phyloP scores from a whole-genome alignment of 805 yeast genomes.

The Saitoella complicata region DNA sequence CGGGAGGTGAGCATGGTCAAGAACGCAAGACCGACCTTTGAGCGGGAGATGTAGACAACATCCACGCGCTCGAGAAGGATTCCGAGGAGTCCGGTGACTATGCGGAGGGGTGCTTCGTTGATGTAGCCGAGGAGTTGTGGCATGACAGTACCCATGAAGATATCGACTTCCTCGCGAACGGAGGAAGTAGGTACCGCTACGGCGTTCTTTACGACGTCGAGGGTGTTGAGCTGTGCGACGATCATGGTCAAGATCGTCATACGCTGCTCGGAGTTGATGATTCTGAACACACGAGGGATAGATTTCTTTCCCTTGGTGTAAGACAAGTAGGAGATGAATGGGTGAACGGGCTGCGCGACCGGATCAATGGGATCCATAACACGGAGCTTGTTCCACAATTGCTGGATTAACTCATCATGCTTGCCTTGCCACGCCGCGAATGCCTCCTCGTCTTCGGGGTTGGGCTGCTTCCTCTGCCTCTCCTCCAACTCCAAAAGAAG shows the following conservation, averaged over 20 bases:
- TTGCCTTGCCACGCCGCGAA: conserved; percentile 20
- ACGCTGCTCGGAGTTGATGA: conserved; percentile 59
- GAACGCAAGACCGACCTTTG: conserved; percentile 69
- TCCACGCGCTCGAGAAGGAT: conserved; percentile 55
- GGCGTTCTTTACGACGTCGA: conserved; percentile 63
- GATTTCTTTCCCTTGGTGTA: conserved; percentile 80
- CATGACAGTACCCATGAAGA: conserved; percentile 64
- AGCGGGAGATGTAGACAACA: conserved; percentile 35
- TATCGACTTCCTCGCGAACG: conserved; percentile 45
- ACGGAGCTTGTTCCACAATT: conserved; percentile 65
- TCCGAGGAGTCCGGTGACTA: conserved; percentile 60
- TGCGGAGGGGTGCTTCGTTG: conserved; percentile 64
- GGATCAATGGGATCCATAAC: conserved; percentile 42
- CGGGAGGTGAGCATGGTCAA: conserved; percentile 82
- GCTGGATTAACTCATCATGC: conserved; percentile 17
- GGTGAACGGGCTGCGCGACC: conserved; percentile 41
- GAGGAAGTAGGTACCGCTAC: conserved; percentile 22
- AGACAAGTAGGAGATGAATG: conserved; percentile 67
- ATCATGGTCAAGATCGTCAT: conserved; percentile 60
- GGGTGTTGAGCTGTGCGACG: conserved; percentile 62
- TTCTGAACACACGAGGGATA: conserved; percentile 75
- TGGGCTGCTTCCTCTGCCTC: conserved; percentile 40
- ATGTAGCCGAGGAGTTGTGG: conserved; percentile 72
- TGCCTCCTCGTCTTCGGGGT: conserved; percentile 21
- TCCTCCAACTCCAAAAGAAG: conserved; percentile 69